Evolutionary conservation across 768 basidiomycete genomes (phyloP).

Genomic region (Leccinellum luteum): DNA sequence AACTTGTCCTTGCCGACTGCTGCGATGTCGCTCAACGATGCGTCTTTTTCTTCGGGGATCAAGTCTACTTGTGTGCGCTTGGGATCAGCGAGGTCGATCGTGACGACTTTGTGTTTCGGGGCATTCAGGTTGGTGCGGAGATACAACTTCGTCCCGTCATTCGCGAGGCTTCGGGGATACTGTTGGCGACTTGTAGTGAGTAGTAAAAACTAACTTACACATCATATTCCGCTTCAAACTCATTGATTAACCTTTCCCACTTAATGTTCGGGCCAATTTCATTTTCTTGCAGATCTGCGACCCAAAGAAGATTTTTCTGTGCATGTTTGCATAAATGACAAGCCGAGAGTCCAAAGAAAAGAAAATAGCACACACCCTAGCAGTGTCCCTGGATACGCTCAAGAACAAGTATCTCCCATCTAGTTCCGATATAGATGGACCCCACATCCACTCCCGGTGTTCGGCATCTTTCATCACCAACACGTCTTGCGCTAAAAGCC

Average conservation of each 20-base stretch:
- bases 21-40: constrained; percentile 51
- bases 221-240: constrained; percentile 65
- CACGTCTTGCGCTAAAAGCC: constrained; percentile 57
- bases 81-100: constrained; percentile 55
- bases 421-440: constrained; percentile 49
- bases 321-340: background rate
- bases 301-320: constrained; percentile 77
- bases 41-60: constrained; percentile 66
- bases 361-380: constrained; percentile 43
- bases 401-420: constrained; percentile 66
- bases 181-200: background rate
- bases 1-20: constrained; percentile 56
- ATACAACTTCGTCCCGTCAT: constrained; percentile 61
- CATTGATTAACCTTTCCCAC: constrained; percentile 69
- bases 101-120: constrained; percentile 63
- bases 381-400: constrained; percentile 56
- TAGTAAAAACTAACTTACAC: constrained; percentile 43
- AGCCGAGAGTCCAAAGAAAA: background rate
- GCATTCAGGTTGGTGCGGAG: constrained; percentile 65
- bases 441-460: constrained; percentile 67
- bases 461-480: constrained; percentile 62
- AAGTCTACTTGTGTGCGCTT: constrained; percentile 51
- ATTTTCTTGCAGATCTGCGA: constrained; percentile 60
- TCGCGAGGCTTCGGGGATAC: constrained; percentile 48
- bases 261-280: constrained; percentile 61